A percentile compares a stretch with the other conserved stretches of the same genome.
Conservation (phyloP, 805 yeast genomes). For the Saccharomycopsis guyanensis region DNA sequence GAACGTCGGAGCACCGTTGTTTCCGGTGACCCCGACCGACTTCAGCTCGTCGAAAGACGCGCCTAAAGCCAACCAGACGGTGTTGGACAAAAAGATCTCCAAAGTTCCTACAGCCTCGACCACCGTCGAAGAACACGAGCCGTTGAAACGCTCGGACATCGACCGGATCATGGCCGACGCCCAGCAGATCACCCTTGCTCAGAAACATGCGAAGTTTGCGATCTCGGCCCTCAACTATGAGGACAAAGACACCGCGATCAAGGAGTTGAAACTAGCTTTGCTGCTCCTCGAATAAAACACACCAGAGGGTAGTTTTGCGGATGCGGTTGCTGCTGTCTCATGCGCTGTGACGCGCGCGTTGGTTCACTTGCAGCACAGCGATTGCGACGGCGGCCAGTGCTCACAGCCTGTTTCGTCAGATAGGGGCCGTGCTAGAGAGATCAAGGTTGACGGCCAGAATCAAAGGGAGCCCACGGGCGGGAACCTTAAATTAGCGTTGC, state of each 20-base stretch:
- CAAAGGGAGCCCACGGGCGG: too few relatives aligned
- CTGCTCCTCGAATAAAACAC: slow-evolving; percentile 3
- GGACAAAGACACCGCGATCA: slow-evolving; percentile 60
- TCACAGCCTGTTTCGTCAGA: too few relatives aligned
- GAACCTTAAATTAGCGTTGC: too few relatives aligned
- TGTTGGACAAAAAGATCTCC: background rate
- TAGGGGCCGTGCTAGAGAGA: too few relatives aligned
- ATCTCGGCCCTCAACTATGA: slow-evolving; percentile 75
- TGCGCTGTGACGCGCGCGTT: background rate
- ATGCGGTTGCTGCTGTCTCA: background rate
- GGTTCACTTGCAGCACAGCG: background rate
- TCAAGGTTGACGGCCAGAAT: too few relatives aligned
- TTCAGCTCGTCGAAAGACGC: background rate
- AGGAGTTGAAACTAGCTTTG: slow-evolving; percentile 35
- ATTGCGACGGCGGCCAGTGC: too few relatives aligned
- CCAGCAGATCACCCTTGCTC: slow-evolving; percentile 51
- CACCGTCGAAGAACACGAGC: background rate
- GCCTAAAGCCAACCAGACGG: background rate
- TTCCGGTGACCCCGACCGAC: background rate
- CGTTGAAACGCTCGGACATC: slow-evolving; percentile 31
- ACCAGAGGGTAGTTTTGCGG: background rate
- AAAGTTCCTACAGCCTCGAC: background rate
- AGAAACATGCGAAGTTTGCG: slow-evolving; percentile 67
- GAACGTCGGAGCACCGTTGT: background rate
- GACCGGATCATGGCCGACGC: slow-evolving; percentile 45